These are phyloP conservation scores for Plantago ovata DNA, from an alignment of 257 asterid genomes.

Conservation along the genomic window DNA sequence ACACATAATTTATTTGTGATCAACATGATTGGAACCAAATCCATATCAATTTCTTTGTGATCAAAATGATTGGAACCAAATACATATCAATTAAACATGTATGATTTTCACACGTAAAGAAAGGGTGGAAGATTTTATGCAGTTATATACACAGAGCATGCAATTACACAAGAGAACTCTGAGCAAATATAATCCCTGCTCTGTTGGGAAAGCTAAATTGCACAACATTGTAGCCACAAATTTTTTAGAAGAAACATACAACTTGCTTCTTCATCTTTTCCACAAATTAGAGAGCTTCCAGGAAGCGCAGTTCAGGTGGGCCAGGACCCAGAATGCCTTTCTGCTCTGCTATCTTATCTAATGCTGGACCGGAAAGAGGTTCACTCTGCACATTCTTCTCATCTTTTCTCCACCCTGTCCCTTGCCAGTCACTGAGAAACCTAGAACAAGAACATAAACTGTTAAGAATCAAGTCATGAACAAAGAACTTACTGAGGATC, in stretches of 20 bases:
- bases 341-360: constrained; percentile 81
- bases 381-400: constrained; percentile 59
- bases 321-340: constrained; percentile 98
- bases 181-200: too few relatives aligned
- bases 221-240: too few relatives aligned
- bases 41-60: too few relatives aligned
- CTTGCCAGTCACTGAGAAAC: constrained; percentile 55
- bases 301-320: constrained; percentile 89
- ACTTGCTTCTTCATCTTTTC: too few relatives aligned
- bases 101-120: constrained; percentile 7
- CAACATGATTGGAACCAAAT: too few relatives aligned
- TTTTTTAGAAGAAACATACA: too few relatives aligned
- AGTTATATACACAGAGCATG: too few relatives aligned
- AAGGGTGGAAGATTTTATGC: constrained; percentile 11
- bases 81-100: neutral
- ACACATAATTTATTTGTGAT: neutral
- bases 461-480: neutral
- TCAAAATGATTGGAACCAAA: neutral
- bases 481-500: neutral
- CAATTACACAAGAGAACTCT: too few relatives aligned
- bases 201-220: too few relatives aligned
- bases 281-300: constrained; percentile 60
- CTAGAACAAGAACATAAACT: neutral
- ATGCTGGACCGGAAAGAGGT: constrained; percentile 31
- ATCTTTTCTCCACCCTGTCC: constrained; percentile 54